Percentiles rank a stretch among this genome's conserved stretches.
These are phyloP conservation scores for Penicillium psychrofluorescens DNA, from an alignment of 495 filamentous ascomycete genomes.

Conservation along the genomic window DNA sequence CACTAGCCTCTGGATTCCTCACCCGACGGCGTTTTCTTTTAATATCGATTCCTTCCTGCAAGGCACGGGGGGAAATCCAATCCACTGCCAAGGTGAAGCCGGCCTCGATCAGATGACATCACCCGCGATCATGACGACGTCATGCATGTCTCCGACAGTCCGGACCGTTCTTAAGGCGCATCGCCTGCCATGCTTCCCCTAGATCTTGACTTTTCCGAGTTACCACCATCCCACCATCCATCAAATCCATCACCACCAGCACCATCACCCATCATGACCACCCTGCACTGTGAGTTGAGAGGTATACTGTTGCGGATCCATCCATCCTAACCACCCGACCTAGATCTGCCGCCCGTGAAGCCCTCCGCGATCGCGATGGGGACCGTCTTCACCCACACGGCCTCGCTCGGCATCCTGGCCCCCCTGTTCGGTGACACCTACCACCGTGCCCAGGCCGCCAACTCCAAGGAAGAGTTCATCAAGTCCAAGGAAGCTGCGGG, in stretches of 20 bases:
- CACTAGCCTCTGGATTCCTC: too few species aligned
- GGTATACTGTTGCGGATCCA: not conserved
- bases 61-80: too few species aligned
- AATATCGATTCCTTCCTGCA: too few species aligned
- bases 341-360: constrained; percentile 93
- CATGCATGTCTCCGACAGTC: constrained; percentile 20
- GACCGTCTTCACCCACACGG: constrained; percentile 87
- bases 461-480: constrained; percentile 94
- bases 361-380: constrained; percentile 95
- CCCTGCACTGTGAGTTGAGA: constrained; percentile 52
- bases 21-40: too few species aligned
- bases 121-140: constrained; percentile 39
- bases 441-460: constrained; percentile 81
- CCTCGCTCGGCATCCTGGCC: constrained; percentile 70
- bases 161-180: constrained; percentile 8
- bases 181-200: too few species aligned
- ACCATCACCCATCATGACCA: constrained; percentile 43
- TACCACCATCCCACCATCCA: too few species aligned
- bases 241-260: not conserved
- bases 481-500: constrained; percentile 85
- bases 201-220: too few species aligned
- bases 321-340: not conserved
- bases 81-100: too few species aligned
- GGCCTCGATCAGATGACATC: constrained; percentile 12
- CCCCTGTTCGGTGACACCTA: constrained; percentile 95